Evolutionary conservation across 164 flowering plant genomes (phyloP).

Genomic region (Sedum album): DNA sequence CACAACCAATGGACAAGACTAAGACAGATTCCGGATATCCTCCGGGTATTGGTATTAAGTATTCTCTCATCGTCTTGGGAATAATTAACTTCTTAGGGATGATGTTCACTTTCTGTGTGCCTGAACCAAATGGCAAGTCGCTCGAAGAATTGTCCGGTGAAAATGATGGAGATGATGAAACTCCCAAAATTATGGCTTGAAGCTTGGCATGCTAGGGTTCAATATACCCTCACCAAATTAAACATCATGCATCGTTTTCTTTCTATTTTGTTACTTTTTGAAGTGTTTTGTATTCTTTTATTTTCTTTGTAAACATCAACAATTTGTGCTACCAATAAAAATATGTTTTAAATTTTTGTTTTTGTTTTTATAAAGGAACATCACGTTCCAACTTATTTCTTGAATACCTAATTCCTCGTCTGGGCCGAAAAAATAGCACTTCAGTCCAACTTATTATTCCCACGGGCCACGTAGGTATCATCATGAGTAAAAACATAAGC

Average conservation of each 20-base stretch:
- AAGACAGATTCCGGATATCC: constrained; percentile 26
- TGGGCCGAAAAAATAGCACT: neutral
- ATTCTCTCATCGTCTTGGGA: constrained; percentile 22
- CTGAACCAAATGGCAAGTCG: constrained; percentile 28
- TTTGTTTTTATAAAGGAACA: too few relatives aligned
- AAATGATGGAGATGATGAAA: constrained; percentile 18
- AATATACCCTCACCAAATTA: neutral
- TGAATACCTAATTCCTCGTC: neutral
- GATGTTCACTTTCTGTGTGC: constrained; percentile 25
- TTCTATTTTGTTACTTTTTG: too few relatives aligned
- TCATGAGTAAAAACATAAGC: neutral
- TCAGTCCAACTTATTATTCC: neutral
- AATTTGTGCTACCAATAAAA: too few relatives aligned
- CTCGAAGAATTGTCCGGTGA: constrained; percentile 26
- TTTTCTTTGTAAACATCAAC: too few relatives aligned
- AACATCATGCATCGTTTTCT: too few relatives aligned
- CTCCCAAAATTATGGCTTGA: neutral
- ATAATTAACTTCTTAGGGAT: constrained; percentile 20
- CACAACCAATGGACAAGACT: constrained; percentile 14
- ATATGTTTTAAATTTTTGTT: too few relatives aligned
- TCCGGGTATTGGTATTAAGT: constrained; percentile 25
- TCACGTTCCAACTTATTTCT: too few relatives aligned
- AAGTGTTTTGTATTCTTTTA: too few relatives aligned
- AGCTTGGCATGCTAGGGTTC: neutral
- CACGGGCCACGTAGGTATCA: neutral